A percentile compares a stretch with the other conserved stretches of the same genome.
Evolutionary conservation across 2,329 filamentous ascomycete genomes (phyloP).

Genomic region (Hymenoscyphus fructigenus): DNA sequence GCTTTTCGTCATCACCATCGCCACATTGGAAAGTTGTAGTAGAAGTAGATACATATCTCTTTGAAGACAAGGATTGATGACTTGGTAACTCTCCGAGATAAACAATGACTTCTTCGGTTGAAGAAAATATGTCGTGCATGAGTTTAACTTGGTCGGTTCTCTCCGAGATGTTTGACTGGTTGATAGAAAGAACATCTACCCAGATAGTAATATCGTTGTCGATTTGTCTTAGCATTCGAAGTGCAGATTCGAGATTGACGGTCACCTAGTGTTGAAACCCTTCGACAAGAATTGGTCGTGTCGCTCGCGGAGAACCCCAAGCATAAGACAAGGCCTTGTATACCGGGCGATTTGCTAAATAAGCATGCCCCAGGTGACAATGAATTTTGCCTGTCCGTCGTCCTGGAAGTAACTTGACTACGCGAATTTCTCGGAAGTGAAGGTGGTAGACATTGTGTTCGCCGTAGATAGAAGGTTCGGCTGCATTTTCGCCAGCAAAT

Average conservation of each 20-base stretch:
- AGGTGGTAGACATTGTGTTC: neutral
- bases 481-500: neutral
- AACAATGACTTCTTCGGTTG: slow-evolving; percentile 6
- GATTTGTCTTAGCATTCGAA: slow-evolving; percentile 10
- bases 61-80: neutral
- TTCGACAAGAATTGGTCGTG: slow-evolving; percentile 8
- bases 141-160: slow-evolving; percentile 14
- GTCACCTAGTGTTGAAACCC: slow-evolving; percentile 5
- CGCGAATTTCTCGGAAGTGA: neutral
- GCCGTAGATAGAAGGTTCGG: neutral
- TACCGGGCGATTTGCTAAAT: neutral
- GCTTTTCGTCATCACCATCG: neutral
- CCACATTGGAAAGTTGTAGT: neutral
- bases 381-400: neutral
- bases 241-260: slow-evolving; percentile 14
- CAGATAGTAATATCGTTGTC: neutral
- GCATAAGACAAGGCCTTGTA: slow-evolving; percentile 20
- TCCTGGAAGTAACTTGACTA: neutral
- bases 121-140: slow-evolving; percentile 15
- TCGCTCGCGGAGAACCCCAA: slow-evolving; percentile 9
- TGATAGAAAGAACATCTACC: slow-evolving; percentile 11
- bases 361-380: neutral
- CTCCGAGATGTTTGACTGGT: slow-evolving; percentile 13
- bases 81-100: slow-evolving; percentile 15
- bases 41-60: neutral